A percentile compares a stretch with the other conserved stretches of the same genome.
These are phyloP conservation scores for Cystobasidiopsis lactophilus DNA, from an alignment of 768 basidiomycete species.

Conservation along the genomic window DNA sequence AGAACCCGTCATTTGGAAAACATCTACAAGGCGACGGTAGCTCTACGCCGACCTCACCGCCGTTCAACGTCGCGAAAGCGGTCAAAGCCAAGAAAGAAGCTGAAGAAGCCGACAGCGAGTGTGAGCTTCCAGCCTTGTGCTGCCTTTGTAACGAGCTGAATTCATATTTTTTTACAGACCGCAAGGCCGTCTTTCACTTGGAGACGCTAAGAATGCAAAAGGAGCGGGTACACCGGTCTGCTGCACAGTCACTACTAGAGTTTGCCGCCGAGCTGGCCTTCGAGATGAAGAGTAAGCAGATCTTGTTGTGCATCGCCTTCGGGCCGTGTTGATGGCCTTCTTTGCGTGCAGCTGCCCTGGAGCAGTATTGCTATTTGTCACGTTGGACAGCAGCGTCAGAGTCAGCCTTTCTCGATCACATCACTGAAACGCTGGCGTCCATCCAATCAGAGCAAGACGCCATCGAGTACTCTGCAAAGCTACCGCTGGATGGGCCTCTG, in stretches of 20 bases:
- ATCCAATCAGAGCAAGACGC: conserved; percentile 9
- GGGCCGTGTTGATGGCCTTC: too few species aligned
- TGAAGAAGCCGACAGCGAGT: conserved; percentile 16
- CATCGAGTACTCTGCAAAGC: background rate
- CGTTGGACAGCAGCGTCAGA: background rate
- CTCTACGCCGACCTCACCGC: background rate
- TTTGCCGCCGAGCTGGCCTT: conserved; percentile 12
- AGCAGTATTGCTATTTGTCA: conserved; percentile 7
- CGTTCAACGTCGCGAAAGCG: background rate
- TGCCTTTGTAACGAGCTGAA: too few species aligned
- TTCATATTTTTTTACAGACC: too few species aligned
- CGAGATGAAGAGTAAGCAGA: conserved; percentile 8
- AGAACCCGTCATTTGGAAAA: conserved; percentile 1
- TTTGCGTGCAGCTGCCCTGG: background rate
- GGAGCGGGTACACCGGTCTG: conserved; percentile 13
- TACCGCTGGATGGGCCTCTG: background rate
- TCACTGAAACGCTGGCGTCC: background rate
- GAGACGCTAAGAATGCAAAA: conserved; percentile 20
- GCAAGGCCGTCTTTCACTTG: conserved; percentile 12
- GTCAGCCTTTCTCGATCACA: background rate
- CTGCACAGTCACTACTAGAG: conserved; percentile 12
- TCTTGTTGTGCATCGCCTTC: background rate
- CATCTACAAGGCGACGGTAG: background rate
- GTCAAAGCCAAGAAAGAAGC: conserved; percentile 15
- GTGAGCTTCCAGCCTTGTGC: too few species aligned